Percentiles rank a stretch among this genome's conserved stretches.
Conservation (phyloP, 805 yeast species). For the Candida multigemmis region DNA sequence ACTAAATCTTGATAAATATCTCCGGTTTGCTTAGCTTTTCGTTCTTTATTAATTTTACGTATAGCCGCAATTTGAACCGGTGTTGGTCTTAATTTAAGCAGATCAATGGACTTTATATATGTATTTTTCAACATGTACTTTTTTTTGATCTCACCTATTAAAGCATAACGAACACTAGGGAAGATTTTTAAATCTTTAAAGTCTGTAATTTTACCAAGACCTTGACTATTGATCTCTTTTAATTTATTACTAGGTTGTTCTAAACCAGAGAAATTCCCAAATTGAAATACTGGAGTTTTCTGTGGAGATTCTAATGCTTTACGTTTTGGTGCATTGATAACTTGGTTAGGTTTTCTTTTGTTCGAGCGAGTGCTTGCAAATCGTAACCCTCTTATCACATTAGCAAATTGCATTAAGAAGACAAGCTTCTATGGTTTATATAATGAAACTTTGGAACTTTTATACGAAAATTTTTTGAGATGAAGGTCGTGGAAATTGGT, state of each 20-base stretch:
- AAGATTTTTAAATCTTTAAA: slow-evolving; percentile 63
- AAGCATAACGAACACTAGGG: slow-evolving; percentile 56
- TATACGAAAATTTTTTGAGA: too few species aligned
- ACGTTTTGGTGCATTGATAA: slow-evolving; percentile 1
- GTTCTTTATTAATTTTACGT: slow-evolving; percentile 39
- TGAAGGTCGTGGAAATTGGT: too few species aligned
- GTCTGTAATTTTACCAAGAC: slow-evolving; percentile 39
- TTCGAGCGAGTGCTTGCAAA: too few species aligned
- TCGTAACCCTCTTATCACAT: too few species aligned
- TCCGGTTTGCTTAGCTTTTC: slow-evolving; percentile 16
- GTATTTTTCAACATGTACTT: slow-evolving; percentile 25
- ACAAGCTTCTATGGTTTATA: too few species aligned
- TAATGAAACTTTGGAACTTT: too few species aligned
- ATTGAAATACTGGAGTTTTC: slow-evolving; percentile 9
- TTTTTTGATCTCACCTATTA: slow-evolving; percentile 43
- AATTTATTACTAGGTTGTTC: slow-evolving; percentile 28
- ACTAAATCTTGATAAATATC: slow-evolving; percentile 17
- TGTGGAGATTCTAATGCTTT: slow-evolving; percentile 4
- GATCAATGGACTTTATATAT: slow-evolving; percentile 18
- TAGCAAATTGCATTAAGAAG: too few species aligned
- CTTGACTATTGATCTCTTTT: slow-evolving; percentile 21
- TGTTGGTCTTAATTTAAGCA: slow-evolving; percentile 45
- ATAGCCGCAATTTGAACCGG: slow-evolving; percentile 79
- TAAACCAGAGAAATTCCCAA: slow-evolving; percentile 43
- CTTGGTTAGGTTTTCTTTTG: slow-evolving; percentile 1